Evolutionary conservation across 2,329 filamentous ascomycete species (phyloP).

Genomic region (Botrytis byssoidea): DNA sequence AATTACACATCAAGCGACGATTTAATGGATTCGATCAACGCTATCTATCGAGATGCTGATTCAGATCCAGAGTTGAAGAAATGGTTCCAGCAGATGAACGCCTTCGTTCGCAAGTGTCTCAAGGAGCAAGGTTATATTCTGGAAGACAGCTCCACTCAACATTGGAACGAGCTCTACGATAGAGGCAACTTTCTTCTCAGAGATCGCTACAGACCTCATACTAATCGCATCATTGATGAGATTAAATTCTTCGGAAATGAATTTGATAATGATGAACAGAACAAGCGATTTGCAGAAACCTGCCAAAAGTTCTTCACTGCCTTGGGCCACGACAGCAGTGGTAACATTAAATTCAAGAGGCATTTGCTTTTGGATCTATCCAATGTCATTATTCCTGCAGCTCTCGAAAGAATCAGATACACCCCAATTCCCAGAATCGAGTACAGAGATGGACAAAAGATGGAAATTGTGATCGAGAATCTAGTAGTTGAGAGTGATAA

Average conservation of each 20-base stretch:
- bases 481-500: conserved; percentile 95
- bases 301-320: conserved; percentile 84
- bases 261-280: conserved; percentile 85
- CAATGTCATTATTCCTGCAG: conserved; percentile 78
- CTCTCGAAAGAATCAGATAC: conserved; percentile 84
- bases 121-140: conserved; percentile 90
- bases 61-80: conserved; percentile 79
- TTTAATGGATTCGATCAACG: conserved; percentile 78
- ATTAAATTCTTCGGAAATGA: conserved; percentile 85
- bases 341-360: conserved; percentile 87
- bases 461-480: conserved; percentile 92
- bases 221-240: conserved; percentile 83
- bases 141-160: conserved; percentile 71
- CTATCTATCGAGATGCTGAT: conserved; percentile 84
- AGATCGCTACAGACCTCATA: conserved; percentile 82
- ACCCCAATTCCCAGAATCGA: conserved; percentile 93
- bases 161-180: conserved; percentile 86
- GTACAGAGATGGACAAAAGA: conserved; percentile 70
- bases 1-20: conserved; percentile 90
- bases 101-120: conserved; percentile 77
- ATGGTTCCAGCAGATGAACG: conserved; percentile 82
- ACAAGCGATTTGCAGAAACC: conserved; percentile 73
- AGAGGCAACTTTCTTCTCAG: conserved; percentile 82
- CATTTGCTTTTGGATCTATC: conserved; percentile 86
- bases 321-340: conserved; percentile 81